A percentile compares a stretch with the other conserved stretches of the same genome.
Conservation (phyloP, 805 yeast species). For the Ogataea minuta region DNA sequence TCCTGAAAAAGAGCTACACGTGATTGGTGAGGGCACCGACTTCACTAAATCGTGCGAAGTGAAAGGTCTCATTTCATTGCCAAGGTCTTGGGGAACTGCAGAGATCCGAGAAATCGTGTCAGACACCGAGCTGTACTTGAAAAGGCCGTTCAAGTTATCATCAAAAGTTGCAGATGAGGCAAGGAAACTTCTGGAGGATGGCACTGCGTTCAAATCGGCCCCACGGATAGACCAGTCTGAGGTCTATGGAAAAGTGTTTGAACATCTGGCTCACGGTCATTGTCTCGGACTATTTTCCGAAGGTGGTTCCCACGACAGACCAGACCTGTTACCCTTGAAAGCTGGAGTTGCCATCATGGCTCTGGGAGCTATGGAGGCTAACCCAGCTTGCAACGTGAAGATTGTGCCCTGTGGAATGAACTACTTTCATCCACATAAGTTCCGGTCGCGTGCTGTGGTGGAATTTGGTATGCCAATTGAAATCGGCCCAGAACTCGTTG, state of each 20-base stretch:
- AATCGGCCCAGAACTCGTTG: constrained; percentile 59
- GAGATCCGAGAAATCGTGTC: constrained; percentile 66
- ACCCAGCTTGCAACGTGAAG: constrained; percentile 73
- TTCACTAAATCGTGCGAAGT: constrained; percentile 63
- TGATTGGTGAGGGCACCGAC: constrained; percentile 63
- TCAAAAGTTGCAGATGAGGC: constrained; percentile 41
- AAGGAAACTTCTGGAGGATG: constrained; percentile 43
- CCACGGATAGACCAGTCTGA: constrained; percentile 80
- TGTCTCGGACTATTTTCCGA: constrained; percentile 95
- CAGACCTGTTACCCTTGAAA: constrained; percentile 86
- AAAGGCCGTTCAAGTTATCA: constrained; percentile 59
- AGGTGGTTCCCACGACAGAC: constrained; percentile 96
- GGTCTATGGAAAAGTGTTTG: constrained; percentile 82
- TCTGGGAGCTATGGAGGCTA: constrained; percentile 81
- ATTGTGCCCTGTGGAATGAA: constrained; percentile 89
- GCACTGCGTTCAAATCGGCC: constrained; percentile 67
- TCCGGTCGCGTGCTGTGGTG: constrained; percentile 90
- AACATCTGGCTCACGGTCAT: constrained; percentile 74
- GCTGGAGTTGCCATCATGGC: constrained; percentile 99
- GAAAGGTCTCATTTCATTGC: constrained; percentile 72
- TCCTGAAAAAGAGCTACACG: constrained; percentile 39
- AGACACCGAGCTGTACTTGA: constrained; percentile 66
- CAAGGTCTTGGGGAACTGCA: constrained; percentile 72
- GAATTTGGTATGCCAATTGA: constrained; percentile 91
- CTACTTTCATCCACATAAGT: constrained; percentile 93